Conservation (phyloP, 192 early-diverging fungal species). For the Mortierella alpina region DNA sequence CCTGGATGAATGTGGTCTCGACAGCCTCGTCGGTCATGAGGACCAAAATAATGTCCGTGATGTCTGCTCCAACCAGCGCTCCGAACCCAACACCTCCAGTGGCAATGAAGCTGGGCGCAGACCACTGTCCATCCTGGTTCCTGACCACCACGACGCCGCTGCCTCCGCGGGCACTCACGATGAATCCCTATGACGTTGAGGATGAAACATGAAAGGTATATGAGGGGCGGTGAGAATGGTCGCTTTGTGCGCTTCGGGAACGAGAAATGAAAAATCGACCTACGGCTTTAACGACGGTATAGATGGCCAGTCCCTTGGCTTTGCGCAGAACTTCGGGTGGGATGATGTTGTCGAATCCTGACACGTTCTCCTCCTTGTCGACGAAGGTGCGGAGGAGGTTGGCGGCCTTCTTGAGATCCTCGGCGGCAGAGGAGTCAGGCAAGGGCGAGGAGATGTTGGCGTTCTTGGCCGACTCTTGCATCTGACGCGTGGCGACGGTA, state of each 20-base stretch:
- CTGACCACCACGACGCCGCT: conserved; percentile 85
- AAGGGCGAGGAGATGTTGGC: conserved; percentile 53
- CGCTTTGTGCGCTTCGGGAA: neutral
- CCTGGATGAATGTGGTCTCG: conserved; percentile 85
- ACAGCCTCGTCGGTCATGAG: conserved; percentile 90
- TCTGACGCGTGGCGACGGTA: conserved; percentile 39
- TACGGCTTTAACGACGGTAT: conserved; percentile 94
- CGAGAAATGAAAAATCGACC: conserved; percentile 7
- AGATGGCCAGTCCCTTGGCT: conserved; percentile 91
- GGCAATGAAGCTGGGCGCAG: conserved; percentile 87
- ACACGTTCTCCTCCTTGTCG: conserved; percentile 50
- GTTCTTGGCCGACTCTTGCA: conserved; percentile 53
- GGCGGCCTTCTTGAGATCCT: conserved; percentile 51
- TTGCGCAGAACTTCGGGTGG: conserved; percentile 72
- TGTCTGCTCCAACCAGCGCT: conserved; percentile 86
- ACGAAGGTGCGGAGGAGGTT: conserved; percentile 42
- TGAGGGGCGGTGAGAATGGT: neutral
- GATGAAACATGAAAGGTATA: neutral
- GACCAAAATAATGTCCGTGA: conserved; percentile 95
- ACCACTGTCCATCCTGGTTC: conserved; percentile 75
- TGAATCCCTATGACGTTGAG: conserved; percentile 75
- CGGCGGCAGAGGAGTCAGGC: conserved; percentile 30
- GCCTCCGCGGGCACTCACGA: conserved; percentile 88
- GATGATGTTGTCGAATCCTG: conserved; percentile 76
- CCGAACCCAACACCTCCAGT: conserved; percentile 90